Percentiles rank a stretch among this genome's conserved stretches.
Evolutionary conservation across 805 yeast species (phyloP).

Genomic region (Candida railenensis): DNA sequence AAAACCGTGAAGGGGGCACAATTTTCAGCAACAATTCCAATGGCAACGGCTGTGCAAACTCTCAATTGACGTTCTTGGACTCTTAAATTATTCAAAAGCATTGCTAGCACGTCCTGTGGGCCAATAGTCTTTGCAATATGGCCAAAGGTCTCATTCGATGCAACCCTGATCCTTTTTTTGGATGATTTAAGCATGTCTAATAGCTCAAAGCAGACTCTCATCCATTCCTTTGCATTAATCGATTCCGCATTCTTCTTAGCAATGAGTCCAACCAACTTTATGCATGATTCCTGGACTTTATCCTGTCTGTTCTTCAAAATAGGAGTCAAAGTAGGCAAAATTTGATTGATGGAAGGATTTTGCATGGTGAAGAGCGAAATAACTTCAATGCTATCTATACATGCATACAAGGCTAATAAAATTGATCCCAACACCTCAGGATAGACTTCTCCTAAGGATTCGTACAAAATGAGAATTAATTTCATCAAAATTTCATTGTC

Average conservation of each 20-base stretch:
- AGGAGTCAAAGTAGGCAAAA: conserved; percentile 87
- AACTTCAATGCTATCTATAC: conserved; percentile 60
- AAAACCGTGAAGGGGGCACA: conserved; percentile 91
- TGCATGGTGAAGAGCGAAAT: conserved; percentile 49
- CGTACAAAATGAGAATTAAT: conserved; percentile 76
- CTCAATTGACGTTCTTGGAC: conserved; percentile 96
- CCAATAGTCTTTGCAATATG: conserved; percentile 89
- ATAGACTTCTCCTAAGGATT: conserved; percentile 88
- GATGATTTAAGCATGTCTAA: conserved; percentile 85
- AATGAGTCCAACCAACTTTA: conserved; percentile 75
- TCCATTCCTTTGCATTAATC: conserved; percentile 93
- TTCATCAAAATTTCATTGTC: conserved; percentile 64
- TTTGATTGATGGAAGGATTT: conserved; percentile 75
- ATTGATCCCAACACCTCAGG: conserved; percentile 93
- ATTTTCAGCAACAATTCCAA: conserved; percentile 91
- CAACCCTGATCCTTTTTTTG: conserved; percentile 69
- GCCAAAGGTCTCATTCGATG: conserved; percentile 91
- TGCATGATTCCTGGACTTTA: conserved; percentile 82
- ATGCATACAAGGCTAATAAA: conserved; percentile 63
- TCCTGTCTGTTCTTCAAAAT: conserved; percentile 86
- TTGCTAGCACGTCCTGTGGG: conserved; percentile 89
- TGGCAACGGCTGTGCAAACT: conserved; percentile 97
- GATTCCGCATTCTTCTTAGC: conserved; percentile 79
- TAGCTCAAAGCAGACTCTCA: conserved; percentile 89
- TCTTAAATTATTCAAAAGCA: conserved; percentile 76